These are phyloP conservation scores for Dipsacomyces acuminosporus DNA, from an alignment of 371 early-diverging fungal species.

Conservation along the genomic window DNA sequence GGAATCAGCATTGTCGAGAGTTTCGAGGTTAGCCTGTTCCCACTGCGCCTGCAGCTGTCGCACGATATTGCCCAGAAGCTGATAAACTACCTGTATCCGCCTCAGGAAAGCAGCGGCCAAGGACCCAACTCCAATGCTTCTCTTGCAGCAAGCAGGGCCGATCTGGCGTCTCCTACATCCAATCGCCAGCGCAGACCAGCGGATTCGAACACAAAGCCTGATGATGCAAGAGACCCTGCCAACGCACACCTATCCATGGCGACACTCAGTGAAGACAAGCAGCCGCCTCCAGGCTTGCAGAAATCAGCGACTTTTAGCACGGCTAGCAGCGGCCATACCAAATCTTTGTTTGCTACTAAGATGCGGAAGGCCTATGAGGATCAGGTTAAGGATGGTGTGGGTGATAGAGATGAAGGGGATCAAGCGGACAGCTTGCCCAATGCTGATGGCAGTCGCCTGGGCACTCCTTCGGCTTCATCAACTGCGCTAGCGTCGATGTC, in stretches of 20 bases:
- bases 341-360: slow-evolving; percentile 14
- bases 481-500: slow-evolving; percentile 16
- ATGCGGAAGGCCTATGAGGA: slow-evolving; percentile 20
- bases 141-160: neutral
- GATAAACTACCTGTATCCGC: slow-evolving; percentile 74
- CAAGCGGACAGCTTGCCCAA: no score
- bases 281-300: no score
- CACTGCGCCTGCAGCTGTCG: slow-evolving; percentile 73
- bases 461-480: neutral
- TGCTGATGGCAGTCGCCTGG: neutral
- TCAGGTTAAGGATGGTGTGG: slow-evolving; percentile 2
- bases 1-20: slow-evolving; percentile 84
- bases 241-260: neutral
- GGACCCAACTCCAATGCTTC: neutral
- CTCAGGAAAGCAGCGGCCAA: slow-evolving; percentile 29
- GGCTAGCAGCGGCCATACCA: no score
- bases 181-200: slow-evolving; percentile 7
- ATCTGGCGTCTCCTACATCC: neutral
- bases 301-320: no score
- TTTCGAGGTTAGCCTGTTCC: slow-evolving; percentile 75
- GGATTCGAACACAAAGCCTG: slow-evolving; percentile 1
- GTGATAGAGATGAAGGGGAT: neutral
- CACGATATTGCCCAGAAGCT: slow-evolving; percentile 71
- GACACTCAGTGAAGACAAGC: neutral
- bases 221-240: neutral